These are phyloP conservation scores for Macrotyloma uniflorum DNA, from an alignment of 306 rosid species.

Conservation along the genomic window DNA sequence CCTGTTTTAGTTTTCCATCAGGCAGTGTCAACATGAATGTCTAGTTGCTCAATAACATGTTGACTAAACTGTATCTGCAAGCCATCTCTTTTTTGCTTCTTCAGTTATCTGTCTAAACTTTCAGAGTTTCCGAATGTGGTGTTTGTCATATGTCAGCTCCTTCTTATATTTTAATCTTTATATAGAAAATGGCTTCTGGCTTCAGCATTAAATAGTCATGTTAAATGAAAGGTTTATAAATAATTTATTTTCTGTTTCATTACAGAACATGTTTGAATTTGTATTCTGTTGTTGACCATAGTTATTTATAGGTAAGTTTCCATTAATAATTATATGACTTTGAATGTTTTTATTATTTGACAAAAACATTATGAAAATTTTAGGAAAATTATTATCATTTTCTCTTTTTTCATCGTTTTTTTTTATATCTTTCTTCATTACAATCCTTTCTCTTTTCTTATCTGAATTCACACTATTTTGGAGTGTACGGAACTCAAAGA, in stretches of 20 bases:
- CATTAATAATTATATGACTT: neutral
- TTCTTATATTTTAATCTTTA: neutral
- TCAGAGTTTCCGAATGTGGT: neutral
- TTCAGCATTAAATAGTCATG: neutral
- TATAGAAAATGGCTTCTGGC: slow-evolving; percentile 7
- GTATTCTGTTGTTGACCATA: neutral
- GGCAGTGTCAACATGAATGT: neutral
- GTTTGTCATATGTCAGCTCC: neutral
- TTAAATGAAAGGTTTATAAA: neutral
- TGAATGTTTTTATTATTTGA: neutral
- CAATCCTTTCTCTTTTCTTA: too few species aligned
- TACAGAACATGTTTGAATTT: neutral
- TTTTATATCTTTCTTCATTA: too few species aligned
- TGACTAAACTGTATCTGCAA: neutral
- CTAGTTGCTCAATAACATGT: neutral
- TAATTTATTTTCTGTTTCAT: neutral
- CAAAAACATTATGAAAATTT: too few species aligned
- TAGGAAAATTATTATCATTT: too few species aligned
- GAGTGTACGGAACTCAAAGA: too few species aligned
- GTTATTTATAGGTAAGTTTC: neutral
- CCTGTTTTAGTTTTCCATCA: neutral
- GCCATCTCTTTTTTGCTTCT: neutral
- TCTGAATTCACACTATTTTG: too few species aligned
- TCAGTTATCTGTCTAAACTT: neutral
- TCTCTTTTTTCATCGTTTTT: too few species aligned